These are phyloP conservation scores for Cardamine chenopodiifolia DNA, from an alignment of 345 rosid species.

Conservation along the genomic window DNA sequence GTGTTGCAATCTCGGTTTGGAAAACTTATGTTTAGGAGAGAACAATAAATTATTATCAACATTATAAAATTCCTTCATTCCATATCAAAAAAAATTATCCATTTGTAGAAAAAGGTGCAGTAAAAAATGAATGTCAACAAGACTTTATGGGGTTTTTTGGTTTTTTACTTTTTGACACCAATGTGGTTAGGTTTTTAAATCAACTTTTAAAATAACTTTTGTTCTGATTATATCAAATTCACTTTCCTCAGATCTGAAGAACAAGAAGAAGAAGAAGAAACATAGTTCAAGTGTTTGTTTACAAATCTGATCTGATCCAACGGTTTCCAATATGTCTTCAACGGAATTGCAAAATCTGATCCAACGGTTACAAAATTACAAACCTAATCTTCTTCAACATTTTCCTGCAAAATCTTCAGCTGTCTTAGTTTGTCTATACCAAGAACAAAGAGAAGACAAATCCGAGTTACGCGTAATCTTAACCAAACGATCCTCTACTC, in stretches of 20 bases:
- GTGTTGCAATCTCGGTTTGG: too few species aligned
- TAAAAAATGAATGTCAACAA: too few species aligned
- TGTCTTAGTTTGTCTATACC: slow-evolving; percentile 58
- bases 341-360: slow-evolving; percentile 20
- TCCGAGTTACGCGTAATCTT: slow-evolving; percentile 54
- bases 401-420: slow-evolving; percentile 44
- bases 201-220: too few species aligned
- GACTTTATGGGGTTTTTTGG: too few species aligned
- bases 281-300: not conserved
- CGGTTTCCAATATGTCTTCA: slow-evolving; percentile 30
- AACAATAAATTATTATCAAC: too few species aligned
- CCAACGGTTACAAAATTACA: slow-evolving; percentile 24
- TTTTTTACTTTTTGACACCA: too few species aligned
- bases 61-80: too few species aligned
- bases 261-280: slow-evolving; percentile 8
- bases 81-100: too few species aligned
- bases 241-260: slow-evolving; percentile 34
- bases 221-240: too few species aligned
- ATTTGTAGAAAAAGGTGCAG: too few species aligned
- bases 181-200: too few species aligned
- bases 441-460: slow-evolving; percentile 44
- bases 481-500: slow-evolving; percentile 54
- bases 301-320: not conserved
- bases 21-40: too few species aligned
- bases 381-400: slow-evolving; percentile 15